A percentile compares a stretch with the other conserved stretches of the same genome.
These are phyloP conservation scores for Naganishia vishniacii DNA, from an alignment of 768 basidiomycete species.

Conservation along the genomic window DNA sequence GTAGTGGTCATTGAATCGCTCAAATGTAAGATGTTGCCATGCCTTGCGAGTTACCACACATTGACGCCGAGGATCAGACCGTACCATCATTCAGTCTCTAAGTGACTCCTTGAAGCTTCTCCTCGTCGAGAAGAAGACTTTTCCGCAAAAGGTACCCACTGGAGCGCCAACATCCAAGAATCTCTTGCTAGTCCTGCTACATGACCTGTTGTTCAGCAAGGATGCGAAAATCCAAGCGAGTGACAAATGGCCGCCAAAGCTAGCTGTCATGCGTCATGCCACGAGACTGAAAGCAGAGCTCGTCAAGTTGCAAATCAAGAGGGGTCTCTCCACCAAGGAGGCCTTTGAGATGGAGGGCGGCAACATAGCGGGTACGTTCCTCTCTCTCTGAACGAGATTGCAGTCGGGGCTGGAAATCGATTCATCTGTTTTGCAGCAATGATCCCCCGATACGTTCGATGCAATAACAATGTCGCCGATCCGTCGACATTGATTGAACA, in stretches of 20 bases:
- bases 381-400: neutral
- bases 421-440: conserved; percentile 2
- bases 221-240: conserved; percentile 76
- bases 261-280: conserved; percentile 79
- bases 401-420: neutral
- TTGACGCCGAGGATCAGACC: conserved; percentile 56
- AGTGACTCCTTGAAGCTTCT: conserved; percentile 65
- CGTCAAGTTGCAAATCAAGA: conserved; percentile 51
- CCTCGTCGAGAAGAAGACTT: conserved; percentile 66
- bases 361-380: conserved; percentile 49
- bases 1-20: conserved; percentile 82
- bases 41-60: neutral
- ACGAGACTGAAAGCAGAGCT: conserved; percentile 81
- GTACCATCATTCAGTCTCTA: conserved; percentile 64
- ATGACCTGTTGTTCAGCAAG: conserved; percentile 75
- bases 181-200: conserved; percentile 77
- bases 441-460: conserved; percentile 44
- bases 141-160: conserved; percentile 51
- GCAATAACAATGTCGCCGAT: conserved; percentile 45
- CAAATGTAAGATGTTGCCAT: conserved; percentile 62
- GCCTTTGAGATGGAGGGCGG: conserved; percentile 40
- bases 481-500: conserved; percentile 54
- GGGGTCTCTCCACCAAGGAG: conserved; percentile 40
- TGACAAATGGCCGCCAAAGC: conserved; percentile 77
- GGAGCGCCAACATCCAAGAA: conserved; percentile 54